These are phyloP conservation scores for Amphicarpaea edgeworthii DNA, from an alignment of 306 rosid genomes.

Conservation along the genomic window DNA sequence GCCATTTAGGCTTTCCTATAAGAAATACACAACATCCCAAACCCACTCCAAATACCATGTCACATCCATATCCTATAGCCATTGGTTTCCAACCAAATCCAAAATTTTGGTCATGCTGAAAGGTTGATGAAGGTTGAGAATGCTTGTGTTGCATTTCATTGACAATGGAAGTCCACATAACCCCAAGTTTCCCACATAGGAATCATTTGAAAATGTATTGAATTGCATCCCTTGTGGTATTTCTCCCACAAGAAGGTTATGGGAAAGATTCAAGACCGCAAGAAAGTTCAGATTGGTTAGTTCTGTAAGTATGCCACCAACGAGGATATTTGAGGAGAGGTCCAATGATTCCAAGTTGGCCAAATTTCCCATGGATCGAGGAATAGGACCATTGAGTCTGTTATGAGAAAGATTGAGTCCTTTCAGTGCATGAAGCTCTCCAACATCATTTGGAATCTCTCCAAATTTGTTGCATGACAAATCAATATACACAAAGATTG, in stretches of 20 bases:
- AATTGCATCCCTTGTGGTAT: slow-evolving; percentile 57
- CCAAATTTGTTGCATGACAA: slow-evolving; percentile 49
- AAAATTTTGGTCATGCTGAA: neutral
- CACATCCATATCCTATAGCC: slow-evolving; percentile 41
- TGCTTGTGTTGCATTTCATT: neutral
- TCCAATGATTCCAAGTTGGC: too few relatives aligned
- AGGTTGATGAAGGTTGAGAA: neutral
- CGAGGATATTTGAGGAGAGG: too few relatives aligned
- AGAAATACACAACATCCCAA: slow-evolving; percentile 37
- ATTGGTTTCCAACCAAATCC: slow-evolving; percentile 33
- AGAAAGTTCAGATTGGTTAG: slow-evolving; percentile 32
- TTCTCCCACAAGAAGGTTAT: slow-evolving; percentile 41
- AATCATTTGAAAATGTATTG: slow-evolving; percentile 43
- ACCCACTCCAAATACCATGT: slow-evolving; percentile 28
- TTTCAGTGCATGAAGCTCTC: too few relatives aligned
- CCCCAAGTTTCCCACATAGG: slow-evolving; percentile 46
- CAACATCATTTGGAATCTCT: neutral
- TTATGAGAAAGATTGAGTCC: too few relatives aligned
- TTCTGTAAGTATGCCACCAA: slow-evolving; percentile 15
- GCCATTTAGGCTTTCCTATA: slow-evolving; percentile 30
- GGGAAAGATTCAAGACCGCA: slow-evolving; percentile 37
- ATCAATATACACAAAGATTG: slow-evolving; percentile 37
- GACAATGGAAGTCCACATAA: slow-evolving; percentile 51
- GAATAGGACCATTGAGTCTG: too few relatives aligned
- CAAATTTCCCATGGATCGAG: too few relatives aligned